Evolutionary conservation across 805 yeast species (phyloP).

Genomic region (Yamadazyma kitorensis): DNA sequence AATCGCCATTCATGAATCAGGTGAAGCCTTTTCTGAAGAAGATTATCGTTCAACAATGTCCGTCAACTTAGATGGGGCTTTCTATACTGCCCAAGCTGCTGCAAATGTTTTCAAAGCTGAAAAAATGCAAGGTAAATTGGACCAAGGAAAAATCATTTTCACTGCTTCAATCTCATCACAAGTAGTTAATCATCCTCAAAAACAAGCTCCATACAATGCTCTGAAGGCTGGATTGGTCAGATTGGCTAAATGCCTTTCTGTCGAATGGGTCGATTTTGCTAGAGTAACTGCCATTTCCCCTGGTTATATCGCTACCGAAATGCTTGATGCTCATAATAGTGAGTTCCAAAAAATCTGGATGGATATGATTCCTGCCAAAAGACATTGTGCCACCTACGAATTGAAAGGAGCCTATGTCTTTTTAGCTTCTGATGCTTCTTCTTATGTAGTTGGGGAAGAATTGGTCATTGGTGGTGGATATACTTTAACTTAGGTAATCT

Average conservation of each 20-base stretch:
- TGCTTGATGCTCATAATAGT: slow-evolving; percentile 40
- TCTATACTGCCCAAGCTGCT: slow-evolving; percentile 46
- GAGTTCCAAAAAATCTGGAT: slow-evolving; percentile 39
- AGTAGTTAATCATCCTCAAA: slow-evolving; percentile 81
- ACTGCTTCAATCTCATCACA: slow-evolving; percentile 89
- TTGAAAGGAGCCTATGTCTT: slow-evolving; percentile 76
- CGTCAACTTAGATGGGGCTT: slow-evolving; percentile 45
- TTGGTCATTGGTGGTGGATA: slow-evolving; percentile 79
- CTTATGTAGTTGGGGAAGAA: slow-evolving; percentile 77
- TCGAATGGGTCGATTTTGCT: slow-evolving; percentile 83
- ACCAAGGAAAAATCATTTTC: slow-evolving; percentile 36
- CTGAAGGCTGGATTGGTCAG: slow-evolving; percentile 83
- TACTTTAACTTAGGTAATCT: slow-evolving; percentile 26
- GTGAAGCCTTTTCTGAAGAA: slow-evolving; percentile 34
- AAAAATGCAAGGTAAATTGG: slow-evolving; percentile 33
- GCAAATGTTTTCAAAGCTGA: slow-evolving; percentile 37
- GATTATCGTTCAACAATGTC: slow-evolving; percentile 33
- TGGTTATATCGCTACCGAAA: slow-evolving; percentile 76
- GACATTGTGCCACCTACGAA: slow-evolving; percentile 71
- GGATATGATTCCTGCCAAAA: slow-evolving; percentile 60
- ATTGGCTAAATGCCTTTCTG: slow-evolving; percentile 74
- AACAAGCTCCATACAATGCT: slow-evolving; percentile 82
- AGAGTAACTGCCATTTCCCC: slow-evolving; percentile 80
- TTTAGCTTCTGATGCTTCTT: slow-evolving; percentile 75
- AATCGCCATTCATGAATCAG: slow-evolving; percentile 32